Base-by-base conservation (phyloP, 352 stramenopile species). In the Aphanomyces stellatus region DNA sequence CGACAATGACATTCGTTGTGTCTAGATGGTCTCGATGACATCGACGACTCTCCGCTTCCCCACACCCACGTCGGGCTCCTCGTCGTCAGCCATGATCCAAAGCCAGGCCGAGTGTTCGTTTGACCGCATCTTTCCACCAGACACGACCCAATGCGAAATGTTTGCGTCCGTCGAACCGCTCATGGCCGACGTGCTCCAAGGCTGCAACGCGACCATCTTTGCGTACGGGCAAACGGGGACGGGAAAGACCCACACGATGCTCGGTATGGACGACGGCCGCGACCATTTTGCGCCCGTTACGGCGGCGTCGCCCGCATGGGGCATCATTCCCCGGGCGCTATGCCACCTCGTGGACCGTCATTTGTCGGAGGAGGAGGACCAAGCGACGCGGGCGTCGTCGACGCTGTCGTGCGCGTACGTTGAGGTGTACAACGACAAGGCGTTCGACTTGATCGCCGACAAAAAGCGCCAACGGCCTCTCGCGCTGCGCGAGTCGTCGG, bases 401-500 rank as follows among this genome's bases (percentile, higher is more conserved):
- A 89, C 87, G 68, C 75, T 75, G 19, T 13, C 78, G 7, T 79
- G 88, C 62, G 93, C 82, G 65, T 97, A 96, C 63, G 72, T 98
- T 33, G 90, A 98, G 70, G 91, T 98, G 42, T 97, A 98, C 81
- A 98, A 98, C 60, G 96, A 98, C 65, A 84, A 96, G 57, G 91
- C 97, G 35, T 80, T 74, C 35, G 90, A 97, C 62, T 72, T 97
- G 53, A 80, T 96, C 70, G 90, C n/a, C 75, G 77, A 74, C 73
- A 71, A 6, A 74, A 83, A 74, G 48, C 68, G 78, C 11, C 79
- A 90, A 25, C 87, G 86, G 30, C 81, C 83, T 19, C 69, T 92
- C n/a, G 57, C 40, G 74, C 77, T 1, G 73, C 70, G 0, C 73
- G 77, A 94, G 53, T 80, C 95, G 34, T 78, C 73, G 4, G 81